Evolutionary conservation across 129 eudicot species (phyloP).

Genomic region (Scalesia atractyloides): DNA sequence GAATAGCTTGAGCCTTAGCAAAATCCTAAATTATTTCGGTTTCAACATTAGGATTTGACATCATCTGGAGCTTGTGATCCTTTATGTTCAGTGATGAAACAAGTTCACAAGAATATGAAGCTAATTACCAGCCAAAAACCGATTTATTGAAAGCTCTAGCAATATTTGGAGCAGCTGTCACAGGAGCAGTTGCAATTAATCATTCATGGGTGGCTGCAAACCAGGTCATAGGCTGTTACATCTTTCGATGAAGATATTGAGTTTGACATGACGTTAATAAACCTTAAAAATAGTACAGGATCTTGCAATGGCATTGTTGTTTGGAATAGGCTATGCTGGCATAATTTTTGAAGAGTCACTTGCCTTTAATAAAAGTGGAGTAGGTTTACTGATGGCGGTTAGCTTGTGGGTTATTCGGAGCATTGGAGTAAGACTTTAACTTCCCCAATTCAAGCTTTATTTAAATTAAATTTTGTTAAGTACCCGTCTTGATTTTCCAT

Average conservation of each 20-base stretch:
- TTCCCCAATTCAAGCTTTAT: neutral
- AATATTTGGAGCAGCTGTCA: constrained; percentile 79
- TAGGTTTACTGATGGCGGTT: constrained; percentile 96
- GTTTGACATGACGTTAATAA: neutral
- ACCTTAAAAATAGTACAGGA: constrained; percentile 54
- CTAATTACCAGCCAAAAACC: constrained; percentile 80
- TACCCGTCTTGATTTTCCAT: too few species aligned
- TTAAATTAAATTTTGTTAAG: too few species aligned
- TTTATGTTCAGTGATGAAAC: constrained; percentile 87
- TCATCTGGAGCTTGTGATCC: constrained; percentile 92
- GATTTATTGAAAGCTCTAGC: constrained; percentile 92
- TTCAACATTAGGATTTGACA: constrained; percentile 49
- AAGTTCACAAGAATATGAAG: constrained; percentile 75
- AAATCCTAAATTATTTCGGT: neutral
- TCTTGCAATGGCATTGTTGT: constrained; percentile 88
- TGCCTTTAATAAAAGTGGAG: constrained; percentile 99
- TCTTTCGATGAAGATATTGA: neutral
- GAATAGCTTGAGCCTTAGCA: too few species aligned
- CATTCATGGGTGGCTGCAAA: constrained; percentile 97
- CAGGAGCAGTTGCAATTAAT: constrained; percentile 91
- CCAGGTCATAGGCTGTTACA: constrained; percentile 52
- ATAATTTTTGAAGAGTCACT: constrained; percentile 95
- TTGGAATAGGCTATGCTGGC: constrained; percentile 94
- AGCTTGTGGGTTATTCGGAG: constrained; percentile 95
- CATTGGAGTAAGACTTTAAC: constrained; percentile 73